Evolutionary conservation across 1,284 basidiomycete genomes (phyloP).

Genomic region (Pholiota adiposa): DNA sequence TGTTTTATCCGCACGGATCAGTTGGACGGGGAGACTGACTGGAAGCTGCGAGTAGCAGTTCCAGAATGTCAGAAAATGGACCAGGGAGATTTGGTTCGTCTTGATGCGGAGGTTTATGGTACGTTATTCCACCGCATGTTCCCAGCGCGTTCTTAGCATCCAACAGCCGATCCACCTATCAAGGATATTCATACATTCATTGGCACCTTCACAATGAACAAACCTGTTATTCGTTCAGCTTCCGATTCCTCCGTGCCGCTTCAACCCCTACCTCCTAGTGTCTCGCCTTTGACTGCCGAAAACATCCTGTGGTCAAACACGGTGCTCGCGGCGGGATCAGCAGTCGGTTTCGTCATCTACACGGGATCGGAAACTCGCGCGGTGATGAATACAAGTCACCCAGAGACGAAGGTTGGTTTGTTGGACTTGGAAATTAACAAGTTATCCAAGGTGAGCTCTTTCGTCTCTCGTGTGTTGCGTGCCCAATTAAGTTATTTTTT

Average conservation of each 20-base stretch:
- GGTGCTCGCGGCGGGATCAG: constrained; percentile 93
- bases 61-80: constrained; percentile 80
- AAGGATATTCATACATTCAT: constrained; percentile 98
- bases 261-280: constrained; percentile 60
- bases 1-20: constrained; percentile 99
- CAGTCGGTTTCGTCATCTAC: constrained; percentile 92
- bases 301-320: constrained; percentile 99
- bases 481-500: neutral
- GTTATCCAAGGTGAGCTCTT: constrained; percentile 80
- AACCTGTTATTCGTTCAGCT: constrained; percentile 39
- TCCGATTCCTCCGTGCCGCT: constrained; percentile 54
- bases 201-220: constrained; percentile 87
- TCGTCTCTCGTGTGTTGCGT: too few relatives aligned
- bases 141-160: constrained; percentile 4
- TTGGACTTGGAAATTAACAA: constrained; percentile 95
- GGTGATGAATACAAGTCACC: constrained; percentile 99
- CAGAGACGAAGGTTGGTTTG: constrained; percentile 92
- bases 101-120: constrained; percentile 90
- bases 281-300: constrained; percentile 88
- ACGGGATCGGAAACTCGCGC: constrained; percentile 95
- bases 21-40: constrained; percentile 98
- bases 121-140: constrained; percentile 20
- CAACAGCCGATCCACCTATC: constrained; percentile 85
- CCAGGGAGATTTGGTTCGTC: constrained; percentile 67
- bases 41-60: constrained; percentile 95